Conservation (phyloP, 2,329 filamentous ascomycete species). For the Sphaerulina musiva region DNA sequence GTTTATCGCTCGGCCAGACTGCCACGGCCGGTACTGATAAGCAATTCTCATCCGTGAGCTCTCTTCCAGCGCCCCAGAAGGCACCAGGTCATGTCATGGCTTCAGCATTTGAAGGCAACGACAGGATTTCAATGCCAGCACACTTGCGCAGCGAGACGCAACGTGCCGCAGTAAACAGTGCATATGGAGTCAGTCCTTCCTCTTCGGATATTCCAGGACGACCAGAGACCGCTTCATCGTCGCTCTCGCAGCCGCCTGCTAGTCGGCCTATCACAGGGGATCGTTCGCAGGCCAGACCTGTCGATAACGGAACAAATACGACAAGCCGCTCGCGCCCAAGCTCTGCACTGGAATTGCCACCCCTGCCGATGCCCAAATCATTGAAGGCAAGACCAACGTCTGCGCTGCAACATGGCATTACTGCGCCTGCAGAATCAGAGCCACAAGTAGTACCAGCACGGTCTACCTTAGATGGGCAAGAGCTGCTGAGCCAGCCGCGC, state of each 20-base stretch:
- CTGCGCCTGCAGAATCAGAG: background rate
- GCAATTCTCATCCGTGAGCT: background rate
- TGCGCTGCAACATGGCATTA: background rate
- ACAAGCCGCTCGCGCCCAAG: conserved; percentile 2
- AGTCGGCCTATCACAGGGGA: background rate
- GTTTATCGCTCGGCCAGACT: background rate
- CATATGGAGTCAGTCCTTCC: background rate
- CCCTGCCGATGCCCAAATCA: conserved; percentile 6
- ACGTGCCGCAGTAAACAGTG: background rate
- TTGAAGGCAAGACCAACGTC: background rate
- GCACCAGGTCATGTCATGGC: background rate
- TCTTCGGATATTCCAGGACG: background rate
- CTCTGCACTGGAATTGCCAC: conserved; percentile 12
- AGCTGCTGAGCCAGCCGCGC: background rate
- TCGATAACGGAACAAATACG: background rate
- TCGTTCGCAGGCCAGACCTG: background rate
- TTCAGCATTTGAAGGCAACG: background rate
- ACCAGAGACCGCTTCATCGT: background rate
- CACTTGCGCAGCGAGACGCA: background rate
- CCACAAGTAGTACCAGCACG: background rate
- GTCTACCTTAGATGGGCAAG: background rate
- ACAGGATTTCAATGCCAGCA: background rate
- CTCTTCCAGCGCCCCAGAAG: background rate
- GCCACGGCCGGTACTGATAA: background rate
- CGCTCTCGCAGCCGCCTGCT: background rate